A percentile compares a stretch with the other conserved stretches of the same genome.
Conservation (phyloP, 192 early-diverging fungal genomes). For the Coemansia pectinata region DNA sequence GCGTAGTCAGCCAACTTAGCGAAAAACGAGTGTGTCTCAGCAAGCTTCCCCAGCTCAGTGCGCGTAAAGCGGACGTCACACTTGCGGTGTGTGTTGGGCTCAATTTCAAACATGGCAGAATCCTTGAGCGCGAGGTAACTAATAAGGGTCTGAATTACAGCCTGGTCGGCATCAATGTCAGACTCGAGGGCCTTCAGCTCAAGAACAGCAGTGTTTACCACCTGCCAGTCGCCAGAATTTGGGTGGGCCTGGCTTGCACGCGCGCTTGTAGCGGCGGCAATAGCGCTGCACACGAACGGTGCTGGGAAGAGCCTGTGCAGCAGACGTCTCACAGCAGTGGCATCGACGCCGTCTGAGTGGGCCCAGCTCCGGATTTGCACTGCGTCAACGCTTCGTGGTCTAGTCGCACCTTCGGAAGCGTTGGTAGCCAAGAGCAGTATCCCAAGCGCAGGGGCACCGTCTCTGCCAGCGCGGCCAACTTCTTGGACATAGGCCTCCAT, state of each 20-base stretch:
- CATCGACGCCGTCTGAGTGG: neutral
- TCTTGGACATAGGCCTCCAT: constrained; percentile 81
- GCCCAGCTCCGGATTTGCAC: constrained; percentile 11
- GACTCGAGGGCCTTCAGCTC: constrained; percentile 18
- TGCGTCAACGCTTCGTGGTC: neutral
- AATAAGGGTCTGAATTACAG: constrained; percentile 40
- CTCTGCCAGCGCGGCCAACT: constrained; percentile 68
- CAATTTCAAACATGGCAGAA: constrained; percentile 18
- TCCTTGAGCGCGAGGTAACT: constrained; percentile 39
- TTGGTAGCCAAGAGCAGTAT: constrained; percentile 57
- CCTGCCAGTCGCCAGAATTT: neutral
- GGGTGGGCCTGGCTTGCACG: neutral
- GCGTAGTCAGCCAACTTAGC: constrained; percentile 18
- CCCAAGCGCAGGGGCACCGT: constrained; percentile 54
- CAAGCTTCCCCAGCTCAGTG: constrained; percentile 32
- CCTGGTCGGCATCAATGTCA: constrained; percentile 33
- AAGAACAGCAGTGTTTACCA: constrained; percentile 23
- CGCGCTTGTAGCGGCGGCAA: neutral
- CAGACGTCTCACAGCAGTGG: constrained; percentile 1
- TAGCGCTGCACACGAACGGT: neutral
- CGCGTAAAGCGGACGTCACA: constrained; percentile 35
- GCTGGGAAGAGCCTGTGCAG: constrained; percentile 1
- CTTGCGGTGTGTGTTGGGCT: constrained; percentile 41
- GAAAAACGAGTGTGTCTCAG: constrained; percentile 28
- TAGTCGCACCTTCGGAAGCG: neutral